phyloP scores from a whole-genome alignment of 805 yeast genomes.

The Saccharomycopsis schoenii region DNA sequence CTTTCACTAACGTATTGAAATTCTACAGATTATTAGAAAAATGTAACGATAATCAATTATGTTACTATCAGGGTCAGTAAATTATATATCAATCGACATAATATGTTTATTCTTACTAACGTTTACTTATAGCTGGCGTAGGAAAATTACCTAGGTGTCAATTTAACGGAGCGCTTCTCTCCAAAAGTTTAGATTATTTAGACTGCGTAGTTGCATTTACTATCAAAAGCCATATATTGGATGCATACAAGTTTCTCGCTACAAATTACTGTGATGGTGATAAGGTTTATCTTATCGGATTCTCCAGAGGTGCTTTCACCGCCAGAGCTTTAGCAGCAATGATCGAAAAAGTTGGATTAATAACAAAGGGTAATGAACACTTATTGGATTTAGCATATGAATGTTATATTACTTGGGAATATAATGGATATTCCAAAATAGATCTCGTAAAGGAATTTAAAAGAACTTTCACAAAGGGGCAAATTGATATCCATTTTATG shows the following conservation, averaged over 20 bases:
- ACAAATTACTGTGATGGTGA: conserved; percentile 40
- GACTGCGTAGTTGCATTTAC: conserved; percentile 46
- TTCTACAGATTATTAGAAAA: conserved; percentile 43
- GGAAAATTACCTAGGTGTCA: conserved; percentile 43
- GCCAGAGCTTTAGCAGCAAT: conserved; percentile 58
- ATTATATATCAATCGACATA: background rate
- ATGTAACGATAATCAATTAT: conserved; percentile 34
- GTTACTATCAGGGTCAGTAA: conserved; percentile 46
- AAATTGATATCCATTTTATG: conserved; percentile 42
- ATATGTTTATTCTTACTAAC: too few species aligned
- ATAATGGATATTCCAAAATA: background rate
- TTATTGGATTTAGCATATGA: conserved; percentile 55
- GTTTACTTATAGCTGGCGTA: conserved; percentile 39
- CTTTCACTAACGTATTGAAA: conserved; percentile 45
- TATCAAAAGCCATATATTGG: conserved; percentile 45
- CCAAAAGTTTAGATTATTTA: conserved; percentile 20
- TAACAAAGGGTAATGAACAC: conserved; percentile 45
- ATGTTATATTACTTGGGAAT: conserved; percentile 49
- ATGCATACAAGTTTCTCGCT: conserved; percentile 47
- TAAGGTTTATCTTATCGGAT: conserved; percentile 47
- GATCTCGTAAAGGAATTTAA: conserved; percentile 41
- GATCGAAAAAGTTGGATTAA: conserved; percentile 54
- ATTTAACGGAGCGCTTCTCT: conserved; percentile 18
- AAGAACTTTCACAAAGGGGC: conserved; percentile 39
- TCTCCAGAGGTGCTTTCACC: conserved; percentile 55